A percentile compares a stretch with the other conserved stretches of the same genome.
Evolutionary conservation across 2,329 filamentous ascomycete species (phyloP).

Genomic region (Passalora sequoiae): DNA sequence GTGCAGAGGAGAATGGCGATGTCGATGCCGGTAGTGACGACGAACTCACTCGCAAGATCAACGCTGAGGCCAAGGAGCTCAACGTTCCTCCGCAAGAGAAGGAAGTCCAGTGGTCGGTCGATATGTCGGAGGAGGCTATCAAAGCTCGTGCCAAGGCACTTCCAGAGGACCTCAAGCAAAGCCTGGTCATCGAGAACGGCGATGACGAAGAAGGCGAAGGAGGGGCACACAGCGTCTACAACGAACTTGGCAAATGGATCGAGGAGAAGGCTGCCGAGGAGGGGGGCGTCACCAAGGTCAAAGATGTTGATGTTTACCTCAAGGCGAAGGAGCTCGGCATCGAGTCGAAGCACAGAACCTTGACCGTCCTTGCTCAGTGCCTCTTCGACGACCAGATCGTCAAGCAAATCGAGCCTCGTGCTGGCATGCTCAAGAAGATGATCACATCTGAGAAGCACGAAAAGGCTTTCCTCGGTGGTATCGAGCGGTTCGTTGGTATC

Average conservation of each 20-base stretch:
- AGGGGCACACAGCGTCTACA: slow-evolving; percentile 70
- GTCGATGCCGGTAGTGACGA: slow-evolving; percentile 79
- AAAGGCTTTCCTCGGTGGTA: slow-evolving; percentile 90
- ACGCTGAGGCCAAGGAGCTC: slow-evolving; percentile 65
- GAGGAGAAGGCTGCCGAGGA: slow-evolving; percentile 64
- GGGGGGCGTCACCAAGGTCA: slow-evolving; percentile 70
- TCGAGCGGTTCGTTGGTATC: slow-evolving; percentile 84
- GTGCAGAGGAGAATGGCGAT: slow-evolving; percentile 59
- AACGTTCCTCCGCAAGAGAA: slow-evolving; percentile 64
- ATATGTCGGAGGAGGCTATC: slow-evolving; percentile 92
- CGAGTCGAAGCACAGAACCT: slow-evolving; percentile 87
- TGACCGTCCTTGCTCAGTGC: slow-evolving; percentile 86
- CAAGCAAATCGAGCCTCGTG: slow-evolving; percentile 79
- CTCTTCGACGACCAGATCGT: slow-evolving; percentile 87
- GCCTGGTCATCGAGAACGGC: slow-evolving; percentile 62
- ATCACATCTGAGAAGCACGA: slow-evolving; percentile 88
- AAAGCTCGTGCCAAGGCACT: slow-evolving; percentile 89
- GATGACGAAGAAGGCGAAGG: slow-evolving; percentile 66
- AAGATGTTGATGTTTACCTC: slow-evolving; percentile 86
- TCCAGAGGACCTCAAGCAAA: slow-evolving; percentile 87
- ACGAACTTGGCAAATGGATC: slow-evolving; percentile 91
- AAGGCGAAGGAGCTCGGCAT: slow-evolving; percentile 97
- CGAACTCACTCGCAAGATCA: slow-evolving; percentile 75
- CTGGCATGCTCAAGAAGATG: slow-evolving; percentile 79
- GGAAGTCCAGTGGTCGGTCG: slow-evolving; percentile 91